Evolutionary conservation across 352 stramenopile species (phyloP), one percentile per base, ranked within the genome.

Genomic region (Globisporangium rhizosaccharum): DNA sequence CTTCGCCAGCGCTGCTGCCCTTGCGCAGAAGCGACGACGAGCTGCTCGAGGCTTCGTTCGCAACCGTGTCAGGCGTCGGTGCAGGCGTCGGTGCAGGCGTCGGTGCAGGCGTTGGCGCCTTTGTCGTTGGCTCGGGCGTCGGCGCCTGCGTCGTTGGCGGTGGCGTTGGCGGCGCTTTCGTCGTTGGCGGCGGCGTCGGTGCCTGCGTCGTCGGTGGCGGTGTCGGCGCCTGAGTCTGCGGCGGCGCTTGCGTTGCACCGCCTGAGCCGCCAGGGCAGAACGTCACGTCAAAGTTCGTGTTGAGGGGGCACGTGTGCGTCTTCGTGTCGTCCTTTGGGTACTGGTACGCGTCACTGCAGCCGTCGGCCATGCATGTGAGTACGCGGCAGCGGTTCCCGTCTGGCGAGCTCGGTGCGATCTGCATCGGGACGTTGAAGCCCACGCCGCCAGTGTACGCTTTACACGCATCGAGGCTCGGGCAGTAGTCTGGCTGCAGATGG

Each of bases 381-480:
- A 70, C 54, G 7, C 68, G 53, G 54, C 77, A 91, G 59, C 75
- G 78, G 9, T 58, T 55, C 42, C 63, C 61, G 41, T 84, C 61
- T 2, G 68, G 66, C n/a, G 67, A 39, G 49, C 55, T 63, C 2
- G 79, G 74, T 14, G 69, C 65, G 59, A 92, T 88, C 67, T 75
- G 73, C 75, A 92, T 88, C 51, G 79, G 50, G 36, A 87, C 65
- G 71, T 90, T 90, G 66, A 82, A 91, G 46, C 79, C 77, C 18
- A 79, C 65, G 30, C 72, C 77, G 46, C 81, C 81, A 18, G 78
- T 90, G 53, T 68, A 47, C 1, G 30, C 56, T 68, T 87, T 88
- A 56, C 79, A 89, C 12, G 68, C 67, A 2, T 68, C 67, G 23
- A 89, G 67, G 42, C 67, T 85, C 20, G 25, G 23, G 56, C 82